Evolutionary conservation across 73 alveolate species (phyloP), one percentile per base, ranked within the genome.

Genomic region (Blepharisma japonicum): DNA sequence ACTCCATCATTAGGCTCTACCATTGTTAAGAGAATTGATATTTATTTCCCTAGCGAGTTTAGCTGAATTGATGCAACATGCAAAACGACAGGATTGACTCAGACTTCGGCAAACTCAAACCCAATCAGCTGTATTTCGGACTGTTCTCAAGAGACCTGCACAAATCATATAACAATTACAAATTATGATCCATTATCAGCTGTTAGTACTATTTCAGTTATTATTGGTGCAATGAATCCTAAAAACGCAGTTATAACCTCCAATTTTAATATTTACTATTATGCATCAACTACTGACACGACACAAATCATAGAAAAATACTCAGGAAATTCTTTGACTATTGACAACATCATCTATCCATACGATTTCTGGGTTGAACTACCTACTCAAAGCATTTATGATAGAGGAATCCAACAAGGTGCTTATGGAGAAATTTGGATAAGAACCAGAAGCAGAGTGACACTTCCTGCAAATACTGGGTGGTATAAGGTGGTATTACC

Each of bases 351-450:
- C 66, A 11, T n/a, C 20, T 70, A 70, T 5, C 80, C 80, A 14
- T 38, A 70, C 66, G 80, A 70, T n/a, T 70, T 18, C 80, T 70
- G 80, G 80, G 80, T 70, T 23, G 80, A 70, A 4, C 5, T 48
- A 80, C 80, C 80, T 9, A 70, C 80, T 14, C 2, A 1, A 5
- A 47, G 66, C 5, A 45, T 70, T 11, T 38, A 70, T 45, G 80
- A 70, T 2, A 9, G 80, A n/a, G 80, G 20, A n/a, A 23, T 70
- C 25, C 32, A 9, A 7, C 38, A 70, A n/a, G 61, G 61, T 1
- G 71, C 20, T 38, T 45, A 45, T 45, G 80, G 80, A n/a, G 80
- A 70, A 70, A 70, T 70, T 0, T 70, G 80, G 66, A 18, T 70
- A 7, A 25, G 61, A 39, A 14, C 27, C 56, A 18, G 68, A 14